Evolutionary conservation across 1,284 basidiomycete genomes (phyloP), one percentile per base, ranked within the genome.

Genomic region (Kwoniella shivajii): DNA sequence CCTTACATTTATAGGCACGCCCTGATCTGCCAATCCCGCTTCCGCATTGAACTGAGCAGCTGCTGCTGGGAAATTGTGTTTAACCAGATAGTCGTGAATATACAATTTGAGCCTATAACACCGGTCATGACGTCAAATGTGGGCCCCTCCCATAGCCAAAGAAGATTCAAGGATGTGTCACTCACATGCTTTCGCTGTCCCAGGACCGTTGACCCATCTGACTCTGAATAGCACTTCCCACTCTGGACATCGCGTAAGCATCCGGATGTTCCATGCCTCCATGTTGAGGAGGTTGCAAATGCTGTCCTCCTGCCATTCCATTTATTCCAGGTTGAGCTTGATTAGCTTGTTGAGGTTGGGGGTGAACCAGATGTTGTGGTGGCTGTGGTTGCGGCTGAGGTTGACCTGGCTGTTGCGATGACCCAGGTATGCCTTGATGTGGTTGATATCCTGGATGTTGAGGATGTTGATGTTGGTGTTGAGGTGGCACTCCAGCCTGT

Each of bases 41-140:
- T 77, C 77, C 11, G 59, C 64, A n/a, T 69, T 63, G 27, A 78
- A 68, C 14, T 74, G 68, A 14, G 64, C 60, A 1, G 77, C 77
- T 2, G 75, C 62, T 1, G 60, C 63, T 4, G 61, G 60, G 27
- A 72, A 69, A 27, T 69, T 68, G 50, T 74, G 64, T 63, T 74
- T 78, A 22, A 72, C 31, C 24, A 77, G 66, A 50, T 72, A 78
- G 59, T 78, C 77, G 61, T 72, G 64, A 13, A 77, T 71, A 51
- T 76, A 78, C 29, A 75, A 50, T 53, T 68, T 72, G 26, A 78
- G 56, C 59, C 76, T 78, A 50, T 4, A 52, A 22, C 6, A 22
- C 18, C 20, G 22, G 24, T 18, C 22, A 34, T 4, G 26, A 31
- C 26, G 27, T n/a, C 36, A 51, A 37, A 38, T 24, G 14, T 33